Evolutionary conservation across 352 stramenopile genomes (phyloP).

Genomic region (Phytophthora citrophthora): DNA sequence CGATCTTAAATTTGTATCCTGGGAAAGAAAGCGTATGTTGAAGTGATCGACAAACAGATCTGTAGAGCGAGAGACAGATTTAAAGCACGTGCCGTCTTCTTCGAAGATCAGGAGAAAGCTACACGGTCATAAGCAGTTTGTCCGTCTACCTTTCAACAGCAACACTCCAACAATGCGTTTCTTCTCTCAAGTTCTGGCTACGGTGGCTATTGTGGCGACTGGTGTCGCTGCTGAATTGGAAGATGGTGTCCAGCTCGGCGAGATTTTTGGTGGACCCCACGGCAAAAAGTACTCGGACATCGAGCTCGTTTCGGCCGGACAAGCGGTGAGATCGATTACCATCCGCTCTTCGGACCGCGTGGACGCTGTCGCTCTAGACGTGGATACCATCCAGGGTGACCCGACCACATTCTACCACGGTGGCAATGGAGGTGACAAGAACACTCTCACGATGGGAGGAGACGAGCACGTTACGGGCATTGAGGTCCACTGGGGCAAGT

Average conservation of each 20-base stretch:
- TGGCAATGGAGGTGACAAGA: slow-evolving; percentile 1
- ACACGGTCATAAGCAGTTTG: too few relatives aligned
- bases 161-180: slow-evolving; percentile 3
- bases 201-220: not conserved
- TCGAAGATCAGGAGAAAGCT: too few relatives aligned
- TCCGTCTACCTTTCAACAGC: too few relatives aligned
- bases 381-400: not conserved
- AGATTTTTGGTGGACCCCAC: slow-evolving; percentile 17
- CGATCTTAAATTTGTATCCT: not conserved
- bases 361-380: slow-evolving; percentile 2
- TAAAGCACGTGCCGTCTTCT: too few relatives aligned
- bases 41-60: too few relatives aligned
- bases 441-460: not conserved
- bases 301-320: not conserved
- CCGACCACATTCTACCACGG: slow-evolving; percentile 9
- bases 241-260: not conserved
- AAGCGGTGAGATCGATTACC: slow-evolving; percentile 12
- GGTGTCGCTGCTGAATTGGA: not conserved
- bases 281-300: slow-evolving; percentile 13
- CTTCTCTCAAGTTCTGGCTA: slow-evolving; percentile 7
- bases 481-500: slow-evolving; percentile 22
- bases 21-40: too few relatives aligned
- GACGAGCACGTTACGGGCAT: slow-evolving; percentile 14
- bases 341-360: slow-evolving; percentile 11
- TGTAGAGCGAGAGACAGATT: too few relatives aligned